These are phyloP conservation scores for Paxillus rubicundulus DNA, from an alignment of 768 basidiomycete genomes.

Conservation along the genomic window DNA sequence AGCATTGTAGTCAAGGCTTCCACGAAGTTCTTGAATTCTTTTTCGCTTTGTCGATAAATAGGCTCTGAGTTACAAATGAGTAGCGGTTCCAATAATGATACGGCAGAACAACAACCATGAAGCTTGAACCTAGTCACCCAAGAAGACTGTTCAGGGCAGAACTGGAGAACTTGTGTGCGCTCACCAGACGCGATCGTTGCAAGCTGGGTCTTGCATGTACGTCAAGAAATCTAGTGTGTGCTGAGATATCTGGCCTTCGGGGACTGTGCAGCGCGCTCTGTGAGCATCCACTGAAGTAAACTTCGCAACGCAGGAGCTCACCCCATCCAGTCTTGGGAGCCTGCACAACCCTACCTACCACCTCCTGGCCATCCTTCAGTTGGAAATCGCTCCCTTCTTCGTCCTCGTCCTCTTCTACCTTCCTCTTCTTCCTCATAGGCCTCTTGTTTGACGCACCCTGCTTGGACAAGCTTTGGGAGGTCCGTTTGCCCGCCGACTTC, in stretches of 20 bases:
- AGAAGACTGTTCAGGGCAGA: background rate
- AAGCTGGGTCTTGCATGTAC: slow-evolving; percentile 66
- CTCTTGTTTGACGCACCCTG: slow-evolving; percentile 20
- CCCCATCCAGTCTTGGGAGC: slow-evolving; percentile 84
- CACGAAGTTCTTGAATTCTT: slow-evolving; percentile 87
- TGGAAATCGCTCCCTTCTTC: slow-evolving; percentile 41
- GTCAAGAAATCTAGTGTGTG: slow-evolving; percentile 80
- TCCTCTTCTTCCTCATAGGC: slow-evolving; percentile 26
- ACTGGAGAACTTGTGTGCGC: slow-evolving; percentile 5
- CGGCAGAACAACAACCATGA: slow-evolving; percentile 46
- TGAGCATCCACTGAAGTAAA: background rate
- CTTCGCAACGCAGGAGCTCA: slow-evolving; percentile 30
- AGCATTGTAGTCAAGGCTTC: slow-evolving; percentile 67
- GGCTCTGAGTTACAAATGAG: slow-evolving; percentile 17
- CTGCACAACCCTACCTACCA: slow-evolving; percentile 74
- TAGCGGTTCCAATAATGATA: background rate
- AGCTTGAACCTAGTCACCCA: slow-evolving; percentile 69
- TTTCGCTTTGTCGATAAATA: slow-evolving; percentile 57
- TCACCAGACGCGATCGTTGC: slow-evolving; percentile 85
- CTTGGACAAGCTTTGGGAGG: slow-evolving; percentile 15
- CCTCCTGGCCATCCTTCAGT: slow-evolving; percentile 61
- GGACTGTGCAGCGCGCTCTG: slow-evolving; percentile 45
- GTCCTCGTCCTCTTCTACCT: slow-evolving; percentile 16
- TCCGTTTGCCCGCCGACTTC: slow-evolving; percentile 8
- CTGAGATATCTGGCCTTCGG: slow-evolving; percentile 80